Percentiles rank a stretch among this genome's conserved stretches.
These are phyloP conservation scores for Alternaria sp. DNA, from an alignment of 2,329 filamentous ascomycete species.

Conservation along the genomic window DNA sequence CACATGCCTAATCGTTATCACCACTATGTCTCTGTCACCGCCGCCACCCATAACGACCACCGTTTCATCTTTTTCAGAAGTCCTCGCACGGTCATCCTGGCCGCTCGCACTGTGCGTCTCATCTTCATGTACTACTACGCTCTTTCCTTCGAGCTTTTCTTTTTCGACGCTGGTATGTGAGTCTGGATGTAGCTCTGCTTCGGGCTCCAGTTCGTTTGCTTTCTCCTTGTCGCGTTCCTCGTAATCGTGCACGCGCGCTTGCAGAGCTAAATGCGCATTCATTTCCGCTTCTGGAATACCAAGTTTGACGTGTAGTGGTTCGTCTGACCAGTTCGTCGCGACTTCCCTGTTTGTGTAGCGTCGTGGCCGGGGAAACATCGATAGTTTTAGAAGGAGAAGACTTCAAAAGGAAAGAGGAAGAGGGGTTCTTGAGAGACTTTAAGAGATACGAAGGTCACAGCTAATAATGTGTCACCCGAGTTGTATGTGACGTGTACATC, in stretches of 20 bases:
- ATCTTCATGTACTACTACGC: background rate
- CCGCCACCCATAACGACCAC: background rate
- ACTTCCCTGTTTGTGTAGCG: background rate
- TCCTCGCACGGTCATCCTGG: background rate
- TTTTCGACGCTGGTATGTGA: background rate
- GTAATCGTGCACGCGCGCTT: constrained; percentile 1
- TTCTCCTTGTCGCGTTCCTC: background rate
- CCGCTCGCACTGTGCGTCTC: background rate
- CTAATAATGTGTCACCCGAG: background rate
- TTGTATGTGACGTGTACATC: background rate
- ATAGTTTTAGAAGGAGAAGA: background rate
- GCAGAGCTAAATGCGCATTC: background rate
- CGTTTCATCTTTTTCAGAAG: background rate
- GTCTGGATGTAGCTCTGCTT: background rate
- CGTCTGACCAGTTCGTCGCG: background rate
- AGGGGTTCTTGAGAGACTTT: too few relatives aligned
- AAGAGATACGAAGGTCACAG: background rate
- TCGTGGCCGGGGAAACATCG: background rate
- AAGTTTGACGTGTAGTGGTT: background rate
- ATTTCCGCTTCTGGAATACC: background rate
- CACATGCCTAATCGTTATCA: background rate
- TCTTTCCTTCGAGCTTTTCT: background rate
- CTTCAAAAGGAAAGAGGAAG: background rate
- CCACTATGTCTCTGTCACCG: background rate
- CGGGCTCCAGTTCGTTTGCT: background rate